Base-by-base conservation (phyloP, 495 filamentous ascomycete genomes). In the Diplogelasinospora grovesii region DNA sequence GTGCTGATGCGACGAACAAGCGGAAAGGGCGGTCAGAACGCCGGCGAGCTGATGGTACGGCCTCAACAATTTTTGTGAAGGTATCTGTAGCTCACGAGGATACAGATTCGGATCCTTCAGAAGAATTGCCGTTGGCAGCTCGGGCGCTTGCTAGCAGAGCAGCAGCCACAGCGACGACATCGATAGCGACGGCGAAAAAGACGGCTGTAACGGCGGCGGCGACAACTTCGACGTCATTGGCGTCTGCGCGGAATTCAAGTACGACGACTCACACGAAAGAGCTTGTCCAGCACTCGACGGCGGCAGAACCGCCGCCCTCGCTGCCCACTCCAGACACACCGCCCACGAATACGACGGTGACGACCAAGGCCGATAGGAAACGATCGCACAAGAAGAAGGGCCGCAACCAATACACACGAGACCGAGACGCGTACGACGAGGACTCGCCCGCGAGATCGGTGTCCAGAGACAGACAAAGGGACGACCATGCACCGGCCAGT, bases 331-430 rank as follows among this genome's bases (percentile, higher is more conserved):
- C 77, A 2, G 75, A 74, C 29, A 70, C 75, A 1, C 72, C 77
- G 3, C 73, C 73, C 14, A 60, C 71, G 3, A 50, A 53, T 18
- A 64, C 57, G 21, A 48, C 41, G 18, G 26, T 40, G n/a, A 25
- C 37, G 11, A 27, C 25, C 10, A 29, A 28, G 16, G 14, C 32
- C 43, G 59, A 68, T 66, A 39, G 77, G 68, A 54, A 64, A 35
- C 42, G 48, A 22, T 59, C 66, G 4, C 73, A 76, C 41, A 82
- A 82, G 53, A 89, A 89, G 53, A 87, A 60, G 65, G 89, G 88
- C 10, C 81, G 86, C 40, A 93, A 93, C 46, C 89, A 93, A 63
- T 89, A 92, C 50, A 92, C 83, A 0, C 78, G 79, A 57, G 86
- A 92, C 48, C 71, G 77, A 18, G 82, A 86, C 46, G 57, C 63